Percentiles rank a stretch among this genome's conserved stretches.
Conservation (phyloP, 2,329 filamentous ascomycete species). For the Paecilomyces dactylethromorphus region DNA sequence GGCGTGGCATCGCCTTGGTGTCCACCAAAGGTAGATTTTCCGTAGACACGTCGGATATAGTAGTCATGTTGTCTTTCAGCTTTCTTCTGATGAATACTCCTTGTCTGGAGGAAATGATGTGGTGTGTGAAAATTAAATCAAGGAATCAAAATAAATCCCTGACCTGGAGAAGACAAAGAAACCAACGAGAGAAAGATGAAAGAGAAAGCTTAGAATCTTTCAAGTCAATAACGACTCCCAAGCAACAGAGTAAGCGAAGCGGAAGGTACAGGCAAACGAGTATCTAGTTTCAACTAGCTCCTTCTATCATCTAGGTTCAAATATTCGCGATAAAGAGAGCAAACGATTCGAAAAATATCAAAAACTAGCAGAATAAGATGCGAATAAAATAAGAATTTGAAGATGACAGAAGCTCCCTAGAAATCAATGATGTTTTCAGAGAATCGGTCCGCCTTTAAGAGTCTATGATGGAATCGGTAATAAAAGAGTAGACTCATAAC, state of each 20-base stretch:
- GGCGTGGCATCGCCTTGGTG: slow-evolving; percentile 17
- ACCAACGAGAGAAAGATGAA: neutral
- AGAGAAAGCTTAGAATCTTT: neutral
- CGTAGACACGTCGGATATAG: slow-evolving; percentile 12
- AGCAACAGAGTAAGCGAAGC: too few species aligned
- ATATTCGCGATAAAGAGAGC: neutral
- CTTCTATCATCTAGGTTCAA: neutral
- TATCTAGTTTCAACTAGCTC: neutral
- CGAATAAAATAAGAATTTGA: too few species aligned
- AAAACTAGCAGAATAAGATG: neutral
- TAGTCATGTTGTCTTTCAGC: neutral
- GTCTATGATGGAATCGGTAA: too few species aligned
- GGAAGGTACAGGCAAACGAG: neutral
- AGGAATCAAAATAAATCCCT: neutral
- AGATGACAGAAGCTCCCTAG: neutral
- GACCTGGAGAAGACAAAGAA: neutral
- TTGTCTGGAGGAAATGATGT: neutral
- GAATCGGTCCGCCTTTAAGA: neutral
- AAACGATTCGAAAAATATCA: too few species aligned
- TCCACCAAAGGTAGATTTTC: slow-evolving; percentile 11
- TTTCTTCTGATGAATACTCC: neutral
- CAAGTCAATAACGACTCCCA: neutral
- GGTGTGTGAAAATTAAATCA: neutral
- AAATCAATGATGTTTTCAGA: neutral
- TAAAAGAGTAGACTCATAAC: too few species aligned